Percentiles rank a stretch among this genome's conserved stretches.
Evolutionary conservation across 164 flowering plant species (phyloP).

Genomic region (Dillenia turbinata): DNA sequence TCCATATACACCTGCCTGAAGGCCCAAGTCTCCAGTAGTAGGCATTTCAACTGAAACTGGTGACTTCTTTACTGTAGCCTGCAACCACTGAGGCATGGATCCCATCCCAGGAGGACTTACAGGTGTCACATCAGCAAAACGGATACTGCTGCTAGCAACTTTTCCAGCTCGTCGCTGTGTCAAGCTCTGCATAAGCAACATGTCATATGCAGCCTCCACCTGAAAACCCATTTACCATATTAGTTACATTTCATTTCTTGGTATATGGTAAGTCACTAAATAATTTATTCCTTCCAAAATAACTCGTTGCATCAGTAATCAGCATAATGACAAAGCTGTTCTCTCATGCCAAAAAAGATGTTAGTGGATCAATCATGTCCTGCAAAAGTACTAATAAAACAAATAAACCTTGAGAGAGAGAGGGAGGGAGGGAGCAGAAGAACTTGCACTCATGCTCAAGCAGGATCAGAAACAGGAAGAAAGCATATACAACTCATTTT

Average conservation of each 20-base stretch:
- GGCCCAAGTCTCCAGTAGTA: constrained; percentile 49
- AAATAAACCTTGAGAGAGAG: neutral
- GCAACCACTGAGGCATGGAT: constrained; percentile 79
- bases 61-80: constrained; percentile 45
- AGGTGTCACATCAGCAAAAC: constrained; percentile 88
- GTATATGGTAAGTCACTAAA: too few species aligned
- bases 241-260: neutral
- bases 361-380: neutral
- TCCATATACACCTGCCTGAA: constrained; percentile 90
- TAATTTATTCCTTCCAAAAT: too few species aligned
- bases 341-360: neutral
- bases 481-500: too few species aligned
- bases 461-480: too few species aligned
- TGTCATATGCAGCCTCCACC: constrained; percentile 98
- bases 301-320: too few species aligned
- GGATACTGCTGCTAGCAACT: constrained; percentile 61
- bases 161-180: constrained; percentile 79
- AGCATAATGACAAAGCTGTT: too few species aligned
- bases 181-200: constrained; percentile 89
- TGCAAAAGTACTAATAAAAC: neutral
- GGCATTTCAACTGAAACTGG: constrained; percentile 71
- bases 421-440: too few species aligned
- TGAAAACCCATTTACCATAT: constrained; percentile 25
- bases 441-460: too few species aligned
- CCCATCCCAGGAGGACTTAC: constrained; percentile 34